Evolutionary conservation across 129 eudicot genomes (phyloP).

Genomic region (Chrysanthemum lavandulifolium): DNA sequence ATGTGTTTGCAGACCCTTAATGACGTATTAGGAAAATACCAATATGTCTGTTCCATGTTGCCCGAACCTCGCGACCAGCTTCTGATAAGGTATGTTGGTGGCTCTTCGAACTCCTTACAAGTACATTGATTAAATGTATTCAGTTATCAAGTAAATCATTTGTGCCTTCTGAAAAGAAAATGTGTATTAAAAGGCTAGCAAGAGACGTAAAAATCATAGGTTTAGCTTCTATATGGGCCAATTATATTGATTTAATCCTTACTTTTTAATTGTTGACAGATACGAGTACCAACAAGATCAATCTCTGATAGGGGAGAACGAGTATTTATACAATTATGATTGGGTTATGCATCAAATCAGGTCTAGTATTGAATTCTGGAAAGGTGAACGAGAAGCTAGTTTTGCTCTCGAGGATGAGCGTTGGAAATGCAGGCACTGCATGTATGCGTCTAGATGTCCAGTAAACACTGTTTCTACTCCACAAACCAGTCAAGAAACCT

Average conservation of each 20-base stretch:
- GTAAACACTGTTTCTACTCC: conserved; percentile 18
- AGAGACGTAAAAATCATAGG: neutral
- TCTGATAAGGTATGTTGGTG: conserved; percentile 54
- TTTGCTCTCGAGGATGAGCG: conserved; percentile 57
- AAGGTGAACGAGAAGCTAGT: conserved; percentile 66
- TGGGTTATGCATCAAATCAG: conserved; percentile 52
- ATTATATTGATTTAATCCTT: neutral
- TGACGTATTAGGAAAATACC: conserved; percentile 49
- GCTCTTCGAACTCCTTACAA: neutral
- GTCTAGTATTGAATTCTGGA: conserved; percentile 74
- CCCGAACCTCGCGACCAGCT: conserved; percentile 69
- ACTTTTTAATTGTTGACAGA: conserved; percentile 24
- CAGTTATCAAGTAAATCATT: neutral
- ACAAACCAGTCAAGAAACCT: conserved; percentile 8
- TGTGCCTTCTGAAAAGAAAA: neutral
- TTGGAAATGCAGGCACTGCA: conserved; percentile 74
- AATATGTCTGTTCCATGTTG: conserved; percentile 52
- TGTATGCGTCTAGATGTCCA: conserved; percentile 50
- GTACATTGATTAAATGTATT: neutral
- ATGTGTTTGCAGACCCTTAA: conserved; percentile 58
- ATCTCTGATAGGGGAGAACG: conserved; percentile 61
- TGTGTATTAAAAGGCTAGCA: neutral
- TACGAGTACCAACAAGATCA: conserved; percentile 78
- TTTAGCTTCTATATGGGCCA: neutral
- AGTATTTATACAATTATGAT: conserved; percentile 48